Conservation (phyloP, 305 asterid species). For the Solanum aculeatissimum region DNA sequence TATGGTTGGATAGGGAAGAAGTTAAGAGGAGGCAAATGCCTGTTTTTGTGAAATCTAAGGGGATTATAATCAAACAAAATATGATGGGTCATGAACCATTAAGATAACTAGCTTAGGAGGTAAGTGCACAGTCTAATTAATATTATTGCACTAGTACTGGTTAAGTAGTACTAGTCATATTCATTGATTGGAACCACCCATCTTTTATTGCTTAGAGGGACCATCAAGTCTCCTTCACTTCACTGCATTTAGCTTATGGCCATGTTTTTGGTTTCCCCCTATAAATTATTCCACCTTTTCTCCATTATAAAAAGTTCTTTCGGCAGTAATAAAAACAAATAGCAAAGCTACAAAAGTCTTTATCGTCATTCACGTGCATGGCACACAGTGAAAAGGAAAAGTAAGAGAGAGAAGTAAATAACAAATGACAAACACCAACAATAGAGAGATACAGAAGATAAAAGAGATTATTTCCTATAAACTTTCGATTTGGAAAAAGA, state of each 20-base stretch:
- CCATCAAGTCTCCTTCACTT: constrained; percentile 26
- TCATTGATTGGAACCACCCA: constrained; percentile 20
- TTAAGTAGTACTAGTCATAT: constrained; percentile 24
- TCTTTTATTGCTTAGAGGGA: constrained; percentile 39
- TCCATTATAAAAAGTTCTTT: neutral
- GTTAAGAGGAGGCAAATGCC: neutral
- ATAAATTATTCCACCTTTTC: constrained; percentile 3
- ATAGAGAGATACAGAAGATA: too few species aligned
- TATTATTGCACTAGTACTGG: neutral
- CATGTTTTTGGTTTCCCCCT: constrained; percentile 2
- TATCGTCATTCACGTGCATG: constrained; percentile 72
- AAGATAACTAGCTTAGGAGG: neutral
- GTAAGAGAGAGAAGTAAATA: neutral
- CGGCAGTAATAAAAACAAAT: constrained; percentile 44
- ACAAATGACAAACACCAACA: neutral
- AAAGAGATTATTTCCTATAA: too few species aligned
- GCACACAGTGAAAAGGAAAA: constrained; percentile 6
- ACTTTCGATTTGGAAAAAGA: too few species aligned
- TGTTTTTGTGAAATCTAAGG: constrained; percentile 24
- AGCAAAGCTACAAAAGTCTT: constrained; percentile 69
- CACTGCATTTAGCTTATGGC: constrained; percentile 1
- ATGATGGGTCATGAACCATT: constrained; percentile 34
- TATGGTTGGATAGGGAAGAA: neutral
- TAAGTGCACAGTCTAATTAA: neutral
- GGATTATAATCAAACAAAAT: constrained; percentile 7